A percentile compares a stretch with the other conserved stretches of the same genome.
These are phyloP conservation scores for Colletotrichum lupini DNA, from an alignment of 2,329 filamentous ascomycete genomes.

Conservation along the genomic window DNA sequence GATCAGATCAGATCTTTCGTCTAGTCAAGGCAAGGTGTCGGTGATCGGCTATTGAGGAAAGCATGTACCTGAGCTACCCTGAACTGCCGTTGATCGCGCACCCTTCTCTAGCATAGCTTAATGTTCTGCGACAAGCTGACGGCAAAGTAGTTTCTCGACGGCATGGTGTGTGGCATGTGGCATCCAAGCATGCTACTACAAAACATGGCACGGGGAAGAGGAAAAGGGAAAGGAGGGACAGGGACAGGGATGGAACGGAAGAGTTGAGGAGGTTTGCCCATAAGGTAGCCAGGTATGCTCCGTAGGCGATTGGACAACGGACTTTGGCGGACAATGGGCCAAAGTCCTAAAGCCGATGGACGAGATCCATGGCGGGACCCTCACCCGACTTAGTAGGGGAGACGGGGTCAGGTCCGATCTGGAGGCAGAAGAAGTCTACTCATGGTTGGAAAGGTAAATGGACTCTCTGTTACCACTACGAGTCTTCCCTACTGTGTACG, in stretches of 20 bases:
- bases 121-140: neutral
- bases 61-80: neutral
- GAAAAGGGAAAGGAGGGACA: neutral
- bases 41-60: slow-evolving; percentile 18
- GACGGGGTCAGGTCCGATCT: neutral
- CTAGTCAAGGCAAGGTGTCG: neutral
- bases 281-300: neutral
- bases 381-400: neutral
- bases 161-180: slow-evolving; percentile 11
- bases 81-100: neutral
- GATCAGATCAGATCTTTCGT: neutral
- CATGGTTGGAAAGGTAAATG: neutral
- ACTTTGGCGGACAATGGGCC: neutral
- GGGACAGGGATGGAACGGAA: too few relatives aligned
- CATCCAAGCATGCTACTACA: slow-evolving; percentile 9
- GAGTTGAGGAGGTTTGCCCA: too few relatives aligned
- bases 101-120: neutral
- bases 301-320: neutral
- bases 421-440: neutral
- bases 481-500: neutral
- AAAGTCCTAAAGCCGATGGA: neutral
- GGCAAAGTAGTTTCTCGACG: slow-evolving; percentile 7
- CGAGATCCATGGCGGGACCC: neutral
- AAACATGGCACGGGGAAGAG: slow-evolving; percentile 11
- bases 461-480: neutral